phyloP scores from a whole-genome alignment of 768 basidiomycete genomes.

The Mycena polygramma region DNA sequence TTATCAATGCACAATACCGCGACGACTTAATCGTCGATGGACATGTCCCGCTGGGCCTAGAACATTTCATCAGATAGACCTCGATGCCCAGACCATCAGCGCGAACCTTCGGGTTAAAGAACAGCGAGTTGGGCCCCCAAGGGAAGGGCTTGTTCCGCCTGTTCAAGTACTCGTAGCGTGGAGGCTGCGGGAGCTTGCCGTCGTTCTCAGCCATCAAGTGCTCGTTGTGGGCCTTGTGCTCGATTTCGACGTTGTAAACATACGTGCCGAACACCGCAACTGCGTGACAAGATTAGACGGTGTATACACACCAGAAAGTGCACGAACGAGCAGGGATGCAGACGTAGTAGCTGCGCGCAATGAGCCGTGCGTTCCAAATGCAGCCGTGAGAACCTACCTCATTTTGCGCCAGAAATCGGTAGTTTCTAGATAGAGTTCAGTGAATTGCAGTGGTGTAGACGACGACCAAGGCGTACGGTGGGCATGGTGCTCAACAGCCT shows the following conservation, averaged over 20 bases:
- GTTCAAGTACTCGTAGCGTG: conserved; percentile 85
- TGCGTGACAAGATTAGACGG: conserved; percentile 36
- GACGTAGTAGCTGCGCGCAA: conserved; percentile 71
- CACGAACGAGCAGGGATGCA: conserved; percentile 82
- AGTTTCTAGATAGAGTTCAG: conserved; percentile 63
- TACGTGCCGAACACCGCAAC: conserved; percentile 66
- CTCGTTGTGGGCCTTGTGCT: conserved; percentile 79
- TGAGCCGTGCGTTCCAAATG: conserved; percentile 34
- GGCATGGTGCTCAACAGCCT: conserved; percentile 76
- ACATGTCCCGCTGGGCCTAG: conserved; percentile 38
- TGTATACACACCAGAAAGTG: conserved; percentile 18
- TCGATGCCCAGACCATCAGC: conserved; percentile 2
- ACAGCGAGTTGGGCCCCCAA: conserved; percentile 87
- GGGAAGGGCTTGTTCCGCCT: conserved; percentile 84
- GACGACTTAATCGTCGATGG: conserved; percentile 34
- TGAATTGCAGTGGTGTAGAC: conserved; percentile 3
- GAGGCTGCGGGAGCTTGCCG: conserved; percentile 77
- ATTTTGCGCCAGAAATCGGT: conserved; percentile 90
- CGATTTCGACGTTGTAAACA: conserved; percentile 68
- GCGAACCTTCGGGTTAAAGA: conserved; percentile 82
- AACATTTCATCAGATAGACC: conserved; percentile 1
- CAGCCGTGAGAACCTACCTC: conserved; percentile 62
- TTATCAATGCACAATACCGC: conserved; percentile 23
- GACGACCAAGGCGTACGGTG: conserved; percentile 56
- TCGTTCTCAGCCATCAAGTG: conserved; percentile 81